Conservation (phyloP, 108 stramenopile species). For the Cyclostephanos invisitatus region DNA sequence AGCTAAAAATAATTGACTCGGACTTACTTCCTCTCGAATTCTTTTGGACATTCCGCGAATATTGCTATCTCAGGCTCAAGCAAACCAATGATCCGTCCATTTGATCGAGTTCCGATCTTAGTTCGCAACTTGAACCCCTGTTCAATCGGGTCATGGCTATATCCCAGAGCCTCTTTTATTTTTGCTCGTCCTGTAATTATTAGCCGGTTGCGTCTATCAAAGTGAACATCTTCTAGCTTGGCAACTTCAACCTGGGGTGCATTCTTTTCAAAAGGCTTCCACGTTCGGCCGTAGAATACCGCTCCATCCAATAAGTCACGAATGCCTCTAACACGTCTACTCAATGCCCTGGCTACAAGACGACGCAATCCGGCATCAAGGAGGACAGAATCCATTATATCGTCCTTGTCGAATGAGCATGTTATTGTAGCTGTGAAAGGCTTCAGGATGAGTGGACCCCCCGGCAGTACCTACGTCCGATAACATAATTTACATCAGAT, state of each 20-base stretch:
- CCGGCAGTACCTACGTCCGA: conserved; percentile 62
- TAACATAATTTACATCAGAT: conserved; percentile 4
- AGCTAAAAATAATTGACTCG: background rate
- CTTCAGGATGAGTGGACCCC: conserved; percentile 81
- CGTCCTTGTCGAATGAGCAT: conserved; percentile 79
- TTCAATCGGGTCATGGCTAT: conserved; percentile 52
- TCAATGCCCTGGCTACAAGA: conserved; percentile 73
- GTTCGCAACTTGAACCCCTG: conserved; percentile 85
- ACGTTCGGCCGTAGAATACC: conserved; percentile 76
- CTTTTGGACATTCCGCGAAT: conserved; percentile 75
- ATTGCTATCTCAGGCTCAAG: conserved; percentile 11
- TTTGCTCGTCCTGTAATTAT: conserved; percentile 82
- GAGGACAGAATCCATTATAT: conserved; percentile 77
- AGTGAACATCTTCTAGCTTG: conserved; percentile 80
- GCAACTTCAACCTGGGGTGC: conserved; percentile 80
- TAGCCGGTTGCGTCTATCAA: conserved; percentile 66
- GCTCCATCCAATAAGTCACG: conserved; percentile 88
- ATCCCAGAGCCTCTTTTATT: conserved; percentile 53
- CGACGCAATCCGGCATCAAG: conserved; percentile 75
- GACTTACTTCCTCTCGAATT: conserved; percentile 70
- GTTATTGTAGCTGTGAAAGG: conserved; percentile 80
- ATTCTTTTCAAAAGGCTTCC: conserved; percentile 64
- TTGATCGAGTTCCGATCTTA: conserved; percentile 75
- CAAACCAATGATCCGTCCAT: conserved; percentile 64
- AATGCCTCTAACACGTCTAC: conserved; percentile 67